Evolutionary conservation across 2,329 filamentous ascomycete species (phyloP).

Genomic region (Tolypocladium guangdongense): DNA sequence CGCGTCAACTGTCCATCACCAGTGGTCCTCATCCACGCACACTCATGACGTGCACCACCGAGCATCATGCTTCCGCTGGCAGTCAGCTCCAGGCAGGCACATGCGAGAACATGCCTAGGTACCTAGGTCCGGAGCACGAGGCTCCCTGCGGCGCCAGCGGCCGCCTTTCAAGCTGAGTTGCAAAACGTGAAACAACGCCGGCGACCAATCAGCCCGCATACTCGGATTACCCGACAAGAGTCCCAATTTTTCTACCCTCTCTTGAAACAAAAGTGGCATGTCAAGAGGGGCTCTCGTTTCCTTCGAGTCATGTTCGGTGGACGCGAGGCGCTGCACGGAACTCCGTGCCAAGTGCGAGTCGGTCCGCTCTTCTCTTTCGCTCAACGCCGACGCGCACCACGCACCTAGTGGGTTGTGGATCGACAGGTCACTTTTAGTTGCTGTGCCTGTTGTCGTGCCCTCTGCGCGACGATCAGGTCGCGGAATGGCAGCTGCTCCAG

Average conservation of each 20-base stretch:
- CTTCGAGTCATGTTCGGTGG: no score
- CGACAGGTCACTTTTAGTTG: neutral
- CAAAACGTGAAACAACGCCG: neutral
- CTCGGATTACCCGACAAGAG: neutral
- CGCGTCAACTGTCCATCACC: neutral
- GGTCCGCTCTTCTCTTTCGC: no score
- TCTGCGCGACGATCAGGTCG: neutral
- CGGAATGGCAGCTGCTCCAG: neutral
- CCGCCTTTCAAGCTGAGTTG: neutral
- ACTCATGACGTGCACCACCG: neutral
- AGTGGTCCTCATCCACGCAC: neutral
- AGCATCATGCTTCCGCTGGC: neutral
- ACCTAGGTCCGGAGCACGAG: no score
- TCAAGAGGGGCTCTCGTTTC: neutral
- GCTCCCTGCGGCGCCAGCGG: neutral
- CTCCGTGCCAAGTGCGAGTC: no score
- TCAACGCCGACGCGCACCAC: neutral
- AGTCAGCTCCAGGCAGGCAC: neutral
- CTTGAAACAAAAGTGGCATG: neutral
- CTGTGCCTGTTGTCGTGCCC: neutral
- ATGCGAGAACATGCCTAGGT: no score
- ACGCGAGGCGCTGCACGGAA: no score
- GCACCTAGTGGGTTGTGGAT: neutral
- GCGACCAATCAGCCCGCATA: neutral
- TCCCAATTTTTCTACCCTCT: neutral